Percentiles rank a stretch among this genome's conserved stretches.
These are phyloP conservation scores for Trematosphaeria pertusa DNA, from an alignment of 2,329 filamentous ascomycete genomes.

Conservation along the genomic window DNA sequence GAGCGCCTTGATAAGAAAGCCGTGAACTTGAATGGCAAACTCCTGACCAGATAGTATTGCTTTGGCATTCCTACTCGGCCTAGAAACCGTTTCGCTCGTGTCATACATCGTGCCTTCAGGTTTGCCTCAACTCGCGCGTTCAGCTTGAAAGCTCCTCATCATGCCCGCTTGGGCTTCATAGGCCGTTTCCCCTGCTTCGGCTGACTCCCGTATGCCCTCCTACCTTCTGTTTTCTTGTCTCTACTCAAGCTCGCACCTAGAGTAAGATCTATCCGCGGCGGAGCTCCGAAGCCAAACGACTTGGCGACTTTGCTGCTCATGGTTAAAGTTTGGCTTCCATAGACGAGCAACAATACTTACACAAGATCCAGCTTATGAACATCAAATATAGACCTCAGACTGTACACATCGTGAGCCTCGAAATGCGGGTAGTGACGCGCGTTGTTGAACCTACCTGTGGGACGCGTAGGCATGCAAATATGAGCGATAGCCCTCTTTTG, in stretches of 20 bases:
- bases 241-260: slow-evolving; percentile 78
- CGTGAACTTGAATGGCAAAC: too few species aligned
- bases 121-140: too few species aligned
- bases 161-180: slow-evolving; percentile 56
- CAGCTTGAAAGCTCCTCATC: too few species aligned
- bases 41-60: too few species aligned
- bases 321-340: too few species aligned
- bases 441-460: slow-evolving; percentile 81
- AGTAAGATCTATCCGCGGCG: slow-evolving; percentile 80
- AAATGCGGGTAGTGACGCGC: slow-evolving; percentile 87
- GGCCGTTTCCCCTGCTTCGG: slow-evolving; percentile 67
- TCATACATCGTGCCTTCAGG: too few species aligned
- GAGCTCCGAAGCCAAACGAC: slow-evolving; percentile 79
- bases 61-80: too few species aligned
- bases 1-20: too few species aligned
- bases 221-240: slow-evolving; percentile 69
- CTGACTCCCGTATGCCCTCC: slow-evolving; percentile 80
- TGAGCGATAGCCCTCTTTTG: slow-evolving; percentile 78
- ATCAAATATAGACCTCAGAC: slow-evolving; percentile 82
- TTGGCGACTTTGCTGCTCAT: slow-evolving; percentile 87
- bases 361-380: slow-evolving; percentile 61
- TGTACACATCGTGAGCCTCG: slow-evolving; percentile 91
- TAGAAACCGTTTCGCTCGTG: too few species aligned
- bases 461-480: slow-evolving; percentile 96
- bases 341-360: too few species aligned